Conservation (phyloP, 192 early-diverging fungal species). For the Pecoramyces ruminantium region DNA sequence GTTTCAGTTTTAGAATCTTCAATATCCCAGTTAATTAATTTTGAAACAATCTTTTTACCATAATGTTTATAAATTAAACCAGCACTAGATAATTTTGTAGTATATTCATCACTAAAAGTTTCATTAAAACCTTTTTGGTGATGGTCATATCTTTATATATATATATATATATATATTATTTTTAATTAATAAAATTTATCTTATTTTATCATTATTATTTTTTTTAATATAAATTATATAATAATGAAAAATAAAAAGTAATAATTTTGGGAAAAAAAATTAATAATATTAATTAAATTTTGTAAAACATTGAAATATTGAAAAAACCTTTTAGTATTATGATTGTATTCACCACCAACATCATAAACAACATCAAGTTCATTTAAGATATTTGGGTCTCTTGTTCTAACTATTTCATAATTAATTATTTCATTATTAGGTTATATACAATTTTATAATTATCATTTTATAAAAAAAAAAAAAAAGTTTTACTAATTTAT, state of each 20-base stretch:
- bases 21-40: conserved; percentile 21
- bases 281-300: too few species aligned
- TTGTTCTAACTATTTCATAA: conserved; percentile 46
- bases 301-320: not conserved
- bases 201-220: too few species aligned
- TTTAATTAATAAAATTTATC: too few species aligned
- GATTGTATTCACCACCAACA: conserved; percentile 84
- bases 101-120: conserved; percentile 57
- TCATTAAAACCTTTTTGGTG: conserved; percentile 63
- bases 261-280: too few species aligned
- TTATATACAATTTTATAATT: too few species aligned
- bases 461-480: too few species aligned
- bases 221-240: too few species aligned
- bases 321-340: conserved; percentile 63
- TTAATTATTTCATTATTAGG: too few species aligned
- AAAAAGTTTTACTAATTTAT: too few species aligned
- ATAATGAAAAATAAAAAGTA: too few species aligned
- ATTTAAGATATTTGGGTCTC: conserved; percentile 60
- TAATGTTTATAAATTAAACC: conserved; percentile 95
- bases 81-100: conserved; percentile 84
- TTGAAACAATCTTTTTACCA: conserved; percentile 62
- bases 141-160: not conserved
- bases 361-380: conserved; percentile 80
- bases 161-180: not conserved
- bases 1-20: conserved; percentile 37